Percentiles rank a stretch among this genome's conserved stretches.
phyloP scores from a whole-genome alignment of 495 filamentous ascomycete genomes.

The Sabuloglossum arenarium region DNA sequence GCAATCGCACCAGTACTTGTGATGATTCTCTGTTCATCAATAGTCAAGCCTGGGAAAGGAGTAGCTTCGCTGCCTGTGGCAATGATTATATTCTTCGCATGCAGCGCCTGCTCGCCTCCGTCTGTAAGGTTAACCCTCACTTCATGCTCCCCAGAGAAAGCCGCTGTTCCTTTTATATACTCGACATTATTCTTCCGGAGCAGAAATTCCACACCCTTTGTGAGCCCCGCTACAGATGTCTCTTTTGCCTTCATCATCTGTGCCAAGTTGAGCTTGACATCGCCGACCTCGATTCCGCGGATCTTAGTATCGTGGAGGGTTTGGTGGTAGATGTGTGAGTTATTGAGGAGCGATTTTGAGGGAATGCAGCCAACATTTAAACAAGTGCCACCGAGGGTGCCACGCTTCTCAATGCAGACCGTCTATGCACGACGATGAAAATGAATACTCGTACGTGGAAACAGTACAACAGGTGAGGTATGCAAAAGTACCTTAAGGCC shows the following conservation, averaged over 20 bases:
- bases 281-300: conserved; percentile 88
- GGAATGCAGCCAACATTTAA: conserved; percentile 98
- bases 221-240: conserved; percentile 66
- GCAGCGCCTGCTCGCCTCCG: conserved; percentile 67
- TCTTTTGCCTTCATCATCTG: conserved; percentile 99
- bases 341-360: conserved; percentile 98
- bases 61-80: conserved; percentile 88
- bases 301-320: conserved; percentile 92
- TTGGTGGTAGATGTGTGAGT: conserved; percentile 96
- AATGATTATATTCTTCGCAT: conserved; percentile 93
- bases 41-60: conserved; percentile 84
- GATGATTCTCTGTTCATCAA: conserved; percentile 93
- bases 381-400: conserved; percentile 85
- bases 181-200: conserved; percentile 98
- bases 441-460: conserved; percentile 1
- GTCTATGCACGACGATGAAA: conserved; percentile 33
- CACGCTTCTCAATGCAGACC: conserved; percentile 96
- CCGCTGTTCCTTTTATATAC: conserved; percentile 80
- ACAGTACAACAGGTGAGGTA: neutral
- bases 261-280: conserved; percentile 84
- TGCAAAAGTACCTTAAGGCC: conserved; percentile 61
- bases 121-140: conserved; percentile 76
- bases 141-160: conserved; percentile 77
- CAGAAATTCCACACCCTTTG: conserved; percentile 92
- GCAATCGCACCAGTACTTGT: conserved; percentile 90